Percentiles rank a stretch among this genome's conserved stretches.
These are phyloP conservation scores for Creolimax fragrantissima DNA, from an alignment of 78 protist species.

Conservation along the genomic window DNA sequence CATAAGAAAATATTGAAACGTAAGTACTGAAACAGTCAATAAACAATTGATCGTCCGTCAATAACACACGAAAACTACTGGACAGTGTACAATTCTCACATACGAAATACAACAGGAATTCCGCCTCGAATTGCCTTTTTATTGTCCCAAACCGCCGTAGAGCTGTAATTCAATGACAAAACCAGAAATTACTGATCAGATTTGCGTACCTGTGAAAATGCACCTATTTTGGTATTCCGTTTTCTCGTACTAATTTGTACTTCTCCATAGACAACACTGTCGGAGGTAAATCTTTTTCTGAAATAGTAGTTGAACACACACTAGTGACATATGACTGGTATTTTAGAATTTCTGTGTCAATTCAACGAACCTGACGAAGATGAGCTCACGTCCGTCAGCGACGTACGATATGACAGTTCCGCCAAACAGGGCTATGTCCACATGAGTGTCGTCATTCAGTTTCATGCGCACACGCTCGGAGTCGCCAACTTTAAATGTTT, in stretches of 20 bases:
- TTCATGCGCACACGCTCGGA: neutral
- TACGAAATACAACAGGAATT: constrained; percentile 53
- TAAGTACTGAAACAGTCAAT: too few relatives aligned
- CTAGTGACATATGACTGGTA: too few relatives aligned
- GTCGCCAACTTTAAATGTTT: too few relatives aligned
- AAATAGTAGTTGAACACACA: too few relatives aligned
- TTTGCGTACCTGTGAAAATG: neutral
- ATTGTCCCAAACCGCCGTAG: constrained; percentile 21
- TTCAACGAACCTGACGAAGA: neutral
- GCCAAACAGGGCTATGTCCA: neutral
- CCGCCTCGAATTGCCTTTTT: constrained; percentile 67
- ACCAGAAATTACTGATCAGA: neutral
- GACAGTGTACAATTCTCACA: too few relatives aligned
- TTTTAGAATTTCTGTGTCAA: too few relatives aligned
- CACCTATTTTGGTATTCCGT: neutral
- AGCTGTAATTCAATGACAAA: neutral
- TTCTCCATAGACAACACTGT: neutral
- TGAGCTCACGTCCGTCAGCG: neutral
- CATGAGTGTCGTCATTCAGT: neutral
- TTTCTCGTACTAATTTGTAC: neutral
- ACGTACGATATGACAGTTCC: neutral
- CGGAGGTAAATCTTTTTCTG: too few relatives aligned
- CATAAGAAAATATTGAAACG: neutral
- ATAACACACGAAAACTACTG: too few relatives aligned
- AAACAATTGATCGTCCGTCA: too few relatives aligned